Conservation (phyloP, 805 yeast genomes). For the Kodamaea laetipori region DNA sequence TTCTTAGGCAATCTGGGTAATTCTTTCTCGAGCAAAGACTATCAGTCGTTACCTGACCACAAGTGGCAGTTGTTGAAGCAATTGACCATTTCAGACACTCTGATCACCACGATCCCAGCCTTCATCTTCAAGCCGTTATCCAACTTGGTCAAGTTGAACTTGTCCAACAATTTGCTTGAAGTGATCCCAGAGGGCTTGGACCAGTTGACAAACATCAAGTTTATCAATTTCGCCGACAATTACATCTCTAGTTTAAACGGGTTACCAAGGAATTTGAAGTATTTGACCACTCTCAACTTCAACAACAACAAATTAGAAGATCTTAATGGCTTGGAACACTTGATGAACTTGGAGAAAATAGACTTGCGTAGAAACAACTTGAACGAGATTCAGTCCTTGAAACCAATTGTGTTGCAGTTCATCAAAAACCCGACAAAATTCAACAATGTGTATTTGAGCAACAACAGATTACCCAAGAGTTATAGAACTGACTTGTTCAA, state of each 20-base stretch:
- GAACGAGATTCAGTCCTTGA: conserved; percentile 31
- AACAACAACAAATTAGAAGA: conserved; percentile 48
- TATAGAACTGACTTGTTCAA: conserved; percentile 58
- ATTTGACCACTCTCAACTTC: conserved; percentile 49
- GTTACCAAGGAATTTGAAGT: conserved; percentile 36
- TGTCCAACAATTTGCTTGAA: conserved; percentile 55
- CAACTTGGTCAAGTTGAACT: conserved; percentile 50
- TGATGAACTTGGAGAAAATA: conserved; percentile 48
- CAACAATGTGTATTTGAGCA: conserved; percentile 42
- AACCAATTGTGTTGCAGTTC: conserved; percentile 39
- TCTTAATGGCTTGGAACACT: conserved; percentile 48
- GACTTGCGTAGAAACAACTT: conserved; percentile 55
- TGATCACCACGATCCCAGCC: conserved; percentile 37
- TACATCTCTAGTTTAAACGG: conserved; percentile 36
- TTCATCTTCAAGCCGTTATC: conserved; percentile 41
- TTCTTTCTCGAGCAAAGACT: no score
- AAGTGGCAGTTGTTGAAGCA: conserved; percentile 46
- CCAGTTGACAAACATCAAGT: conserved; percentile 49
- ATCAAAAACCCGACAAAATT: conserved; percentile 34
- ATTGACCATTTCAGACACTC: conserved; percentile 42
- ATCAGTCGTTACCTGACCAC: conserved; percentile 31
- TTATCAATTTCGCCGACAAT: conserved; percentile 46
- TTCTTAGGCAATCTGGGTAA: no score
- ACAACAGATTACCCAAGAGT: conserved; percentile 47
- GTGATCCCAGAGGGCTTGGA: conserved; percentile 56